A percentile compares a stretch with the other conserved stretches of the same genome.
These are phyloP conservation scores for Lentinula lateritia DNA, from an alignment of 768 basidiomycete species.

Conservation along the genomic window DNA sequence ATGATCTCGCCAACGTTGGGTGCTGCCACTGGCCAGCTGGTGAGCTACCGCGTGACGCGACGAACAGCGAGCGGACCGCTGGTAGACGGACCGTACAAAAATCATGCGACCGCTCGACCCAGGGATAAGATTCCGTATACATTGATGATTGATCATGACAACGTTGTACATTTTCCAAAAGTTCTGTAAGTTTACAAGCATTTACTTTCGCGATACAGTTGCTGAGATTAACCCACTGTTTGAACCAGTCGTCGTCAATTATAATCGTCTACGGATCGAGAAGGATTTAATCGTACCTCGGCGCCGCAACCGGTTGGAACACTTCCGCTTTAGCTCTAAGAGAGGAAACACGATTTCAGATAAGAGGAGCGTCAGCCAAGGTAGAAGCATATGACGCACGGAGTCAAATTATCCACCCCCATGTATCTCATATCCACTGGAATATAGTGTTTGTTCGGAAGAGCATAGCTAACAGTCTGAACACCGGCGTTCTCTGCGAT, in stretches of 20 bases:
- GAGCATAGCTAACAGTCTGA: conserved; percentile 56
- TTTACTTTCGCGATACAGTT: conserved; percentile 42
- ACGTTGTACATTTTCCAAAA: too few species aligned
- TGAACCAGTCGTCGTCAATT: conserved; percentile 9
- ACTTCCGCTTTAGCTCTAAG: conserved; percentile 74
- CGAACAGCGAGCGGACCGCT: background rate
- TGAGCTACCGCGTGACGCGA: background rate
- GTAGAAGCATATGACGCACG: conserved; percentile 34
- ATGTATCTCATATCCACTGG: conserved; percentile 79
- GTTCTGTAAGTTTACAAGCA: background rate
- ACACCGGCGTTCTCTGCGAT: conserved; percentile 61
- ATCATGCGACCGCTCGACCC: background rate
- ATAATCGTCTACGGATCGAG: conserved; percentile 14
- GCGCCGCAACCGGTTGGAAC: conserved; percentile 80
- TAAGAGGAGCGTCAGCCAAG: background rate
- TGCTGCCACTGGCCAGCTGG: background rate
- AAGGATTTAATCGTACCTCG: conserved; percentile 49
- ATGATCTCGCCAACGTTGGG: background rate
- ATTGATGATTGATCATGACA: too few species aligned
- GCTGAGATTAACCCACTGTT: conserved; percentile 57
- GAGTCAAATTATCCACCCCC: conserved; percentile 63
- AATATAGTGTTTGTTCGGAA: conserved; percentile 96
- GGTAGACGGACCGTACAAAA: background rate
- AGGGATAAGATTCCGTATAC: too few species aligned
- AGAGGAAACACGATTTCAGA: background rate